phyloP scores from a whole-genome alignment of 805 yeast genomes.

The Kazachstania viticola region DNA sequence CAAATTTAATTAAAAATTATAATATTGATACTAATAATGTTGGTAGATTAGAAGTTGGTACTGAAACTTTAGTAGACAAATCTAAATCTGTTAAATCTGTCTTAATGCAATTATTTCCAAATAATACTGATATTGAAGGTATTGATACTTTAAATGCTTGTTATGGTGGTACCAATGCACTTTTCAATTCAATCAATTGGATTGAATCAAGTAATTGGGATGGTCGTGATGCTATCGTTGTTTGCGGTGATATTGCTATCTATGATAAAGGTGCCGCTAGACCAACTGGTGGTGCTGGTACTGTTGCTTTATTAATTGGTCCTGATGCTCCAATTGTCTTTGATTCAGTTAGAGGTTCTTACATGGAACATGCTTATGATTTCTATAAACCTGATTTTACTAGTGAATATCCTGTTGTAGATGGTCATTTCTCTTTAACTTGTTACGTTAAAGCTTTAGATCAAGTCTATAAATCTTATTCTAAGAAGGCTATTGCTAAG shows the following conservation, averaged over 20 bases:
- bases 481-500: constrained; percentile 54
- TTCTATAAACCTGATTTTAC: constrained; percentile 97
- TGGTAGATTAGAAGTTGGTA: constrained; percentile 96
- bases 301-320: constrained; percentile 88
- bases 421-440: constrained; percentile 88
- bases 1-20: constrained; percentile 67
- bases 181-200: constrained; percentile 92
- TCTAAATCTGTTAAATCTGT: constrained; percentile 95
- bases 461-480: constrained; percentile 70
- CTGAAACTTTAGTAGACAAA: constrained; percentile 93
- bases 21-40: constrained; percentile 67
- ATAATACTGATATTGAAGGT: constrained; percentile 88
- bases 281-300: constrained; percentile 99
- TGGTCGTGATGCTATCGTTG: constrained; percentile 94
- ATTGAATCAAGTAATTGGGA: constrained; percentile 94
- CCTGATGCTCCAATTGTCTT: constrained; percentile 96
- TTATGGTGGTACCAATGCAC: constrained; percentile 95
- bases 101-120: constrained; percentile 76
- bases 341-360: constrained; percentile 80
- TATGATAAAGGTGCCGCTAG: constrained; percentile 96
- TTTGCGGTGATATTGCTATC: constrained; percentile 95
- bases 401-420: constrained; percentile 92
- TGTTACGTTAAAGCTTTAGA: constrained; percentile 94
- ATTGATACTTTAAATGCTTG: constrained; percentile 94
- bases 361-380: constrained; percentile 95